Evolutionary conservation across 2,329 filamentous ascomycete species (phyloP), one percentile per base, ranked within the genome.

Genomic region (Cladosporium sp.): DNA sequence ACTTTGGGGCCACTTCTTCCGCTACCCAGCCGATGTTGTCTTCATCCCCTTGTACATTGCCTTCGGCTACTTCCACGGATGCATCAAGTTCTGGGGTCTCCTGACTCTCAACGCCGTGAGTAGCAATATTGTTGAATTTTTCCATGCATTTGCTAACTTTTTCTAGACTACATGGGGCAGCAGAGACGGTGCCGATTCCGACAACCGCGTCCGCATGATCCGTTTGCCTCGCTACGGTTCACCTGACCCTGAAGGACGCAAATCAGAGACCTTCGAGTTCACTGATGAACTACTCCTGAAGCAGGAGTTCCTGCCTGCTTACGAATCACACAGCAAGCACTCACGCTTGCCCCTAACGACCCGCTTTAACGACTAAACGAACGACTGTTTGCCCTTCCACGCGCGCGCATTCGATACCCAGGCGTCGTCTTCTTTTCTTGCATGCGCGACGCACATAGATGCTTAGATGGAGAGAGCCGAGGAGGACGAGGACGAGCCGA

Each of bases 111-210:
- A 78, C 72, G 79, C 80, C 87, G 92, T 96, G 86, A 79, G 89
- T 82, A 21, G 5, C 36, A 5, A 23, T 1, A 21, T 3, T 30
- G 5, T 36, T 21, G n/a, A 26, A 21, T 10, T 21, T 21, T 11
- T 21, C n/a, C n/a, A 21, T 32, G 21, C n/a, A 36, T 23, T 58
- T 56, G n/a, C 54, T 58, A 34, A 53, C 63, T n/a, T 16, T 11
- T n/a, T 43, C 68, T 66, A 97, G 93, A 97, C 93, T 53, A 94
- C 93, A 61, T 97, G 93, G 93, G 93, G 93, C 75, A 97, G 92
- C 80, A 90, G 93, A 79, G 91, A 92, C 73, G 93, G 95, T 73
- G 93, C 92, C 75, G 93, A 97, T 79, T 86, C 90, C 71, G 91
- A 96, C 78, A 90, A 96, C 78, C 85, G 85, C 69, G 84, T 88